These are phyloP conservation scores for Phoma herbarum DNA, from an alignment of 2,329 filamentous ascomycete species.

Conservation along the genomic window DNA sequence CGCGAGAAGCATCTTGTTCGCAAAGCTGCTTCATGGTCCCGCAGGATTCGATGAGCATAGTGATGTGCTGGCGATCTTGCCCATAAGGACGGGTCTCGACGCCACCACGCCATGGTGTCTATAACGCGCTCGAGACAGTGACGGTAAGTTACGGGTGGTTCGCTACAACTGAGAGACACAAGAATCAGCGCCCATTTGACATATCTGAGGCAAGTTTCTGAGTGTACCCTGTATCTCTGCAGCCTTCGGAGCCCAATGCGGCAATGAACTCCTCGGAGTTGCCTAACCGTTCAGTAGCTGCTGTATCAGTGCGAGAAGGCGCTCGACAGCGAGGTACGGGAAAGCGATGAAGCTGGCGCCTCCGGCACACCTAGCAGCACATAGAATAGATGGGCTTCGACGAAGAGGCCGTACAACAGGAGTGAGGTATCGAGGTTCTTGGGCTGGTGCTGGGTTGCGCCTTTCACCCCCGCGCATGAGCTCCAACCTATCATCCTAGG, in stretches of 20 bases:
- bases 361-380: constrained; percentile 1
- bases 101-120: constrained; percentile 34
- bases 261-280: constrained; percentile 2
- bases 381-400: not conserved
- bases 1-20: constrained; percentile 43
- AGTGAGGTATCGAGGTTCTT: constrained; percentile 10
- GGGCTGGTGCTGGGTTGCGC: constrained; percentile 21
- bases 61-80: constrained; percentile 34
- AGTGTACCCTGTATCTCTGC: not conserved
- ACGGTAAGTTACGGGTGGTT: not conserved
- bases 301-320: not conserved
- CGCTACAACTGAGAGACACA: not conserved
- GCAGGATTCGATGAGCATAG: constrained; percentile 33
- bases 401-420: not conserved
- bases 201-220: too few species aligned
- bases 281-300: constrained; percentile 5
- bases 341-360: not conserved
- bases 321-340: not conserved
- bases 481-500: constrained; percentile 38
- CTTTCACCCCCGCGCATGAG: constrained; percentile 36
- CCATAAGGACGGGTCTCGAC: constrained; percentile 38
- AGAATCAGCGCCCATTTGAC: not conserved
- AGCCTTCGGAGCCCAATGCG: not conserved
- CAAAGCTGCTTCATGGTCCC: constrained; percentile 35
- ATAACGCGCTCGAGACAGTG: not conserved